Percentiles rank a stretch among this genome's conserved stretches.
These are phyloP conservation scores for Ophiostoma angusticollis DNA, from an alignment of 2,329 filamentous ascomycete genomes.

Conservation along the genomic window DNA sequence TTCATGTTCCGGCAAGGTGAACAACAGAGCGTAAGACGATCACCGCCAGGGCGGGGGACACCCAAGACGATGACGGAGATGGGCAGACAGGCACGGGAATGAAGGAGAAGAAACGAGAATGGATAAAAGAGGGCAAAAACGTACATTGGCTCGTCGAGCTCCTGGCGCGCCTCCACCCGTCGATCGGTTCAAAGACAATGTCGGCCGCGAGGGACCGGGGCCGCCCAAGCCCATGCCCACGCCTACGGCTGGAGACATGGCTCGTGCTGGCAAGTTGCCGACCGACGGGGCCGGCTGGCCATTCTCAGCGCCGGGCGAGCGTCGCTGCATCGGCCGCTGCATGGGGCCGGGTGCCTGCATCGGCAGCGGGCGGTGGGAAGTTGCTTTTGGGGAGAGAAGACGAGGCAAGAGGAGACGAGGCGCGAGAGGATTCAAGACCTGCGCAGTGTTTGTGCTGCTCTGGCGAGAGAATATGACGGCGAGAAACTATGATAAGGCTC, in stretches of 20 bases:
- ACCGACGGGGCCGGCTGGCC: constrained; percentile 39
- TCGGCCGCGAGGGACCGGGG: constrained; percentile 37
- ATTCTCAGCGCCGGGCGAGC: constrained; percentile 50
- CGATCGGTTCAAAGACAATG: constrained; percentile 52
- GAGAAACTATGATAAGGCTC: too few species aligned
- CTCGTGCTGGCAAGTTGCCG: constrained; percentile 38
- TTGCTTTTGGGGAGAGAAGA: too few species aligned
- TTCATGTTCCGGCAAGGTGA: constrained; percentile 9
- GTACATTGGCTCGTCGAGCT: constrained; percentile 44
- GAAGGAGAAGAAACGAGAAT: neutral
- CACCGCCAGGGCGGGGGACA: neutral
- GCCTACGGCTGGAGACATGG: constrained; percentile 46
- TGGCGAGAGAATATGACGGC: too few species aligned
- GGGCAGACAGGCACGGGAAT: neutral
- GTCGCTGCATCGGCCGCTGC: constrained; percentile 44
- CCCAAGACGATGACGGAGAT: neutral
- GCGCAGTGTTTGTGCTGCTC: too few species aligned
- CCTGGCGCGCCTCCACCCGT: constrained; percentile 23
- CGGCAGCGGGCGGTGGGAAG: neutral
- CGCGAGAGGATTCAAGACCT: too few species aligned
- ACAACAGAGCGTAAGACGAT: constrained; percentile 1
- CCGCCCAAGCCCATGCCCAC: constrained; percentile 30
- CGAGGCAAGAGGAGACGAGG: too few species aligned
- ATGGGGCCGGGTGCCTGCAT: constrained; percentile 42
- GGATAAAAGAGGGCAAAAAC: constrained; percentile 20